phyloP scores from a whole-genome alignment of 2,329 filamentous ascomycete species.

The Elsinoe necatrix region DNA sequence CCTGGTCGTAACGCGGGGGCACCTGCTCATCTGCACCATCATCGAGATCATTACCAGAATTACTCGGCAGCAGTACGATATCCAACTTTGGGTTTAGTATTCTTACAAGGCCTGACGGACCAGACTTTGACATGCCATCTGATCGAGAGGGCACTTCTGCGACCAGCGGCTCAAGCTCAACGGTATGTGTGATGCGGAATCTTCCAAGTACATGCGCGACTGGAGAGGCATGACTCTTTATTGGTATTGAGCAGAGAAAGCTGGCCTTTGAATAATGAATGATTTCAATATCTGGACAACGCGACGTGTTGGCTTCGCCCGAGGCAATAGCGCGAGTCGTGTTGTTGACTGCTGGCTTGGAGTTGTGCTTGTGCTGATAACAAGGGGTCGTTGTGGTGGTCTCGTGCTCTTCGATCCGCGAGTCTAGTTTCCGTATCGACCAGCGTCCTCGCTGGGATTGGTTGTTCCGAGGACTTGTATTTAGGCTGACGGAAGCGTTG shows the following conservation, averaged over 20 bases:
- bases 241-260: not conserved
- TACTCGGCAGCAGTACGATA: not conserved
- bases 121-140: not conserved
- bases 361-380: not conserved
- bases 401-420: constrained; percentile 7
- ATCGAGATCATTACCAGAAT: not conserved
- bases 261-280: not conserved
- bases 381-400: not conserved
- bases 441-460: not conserved
- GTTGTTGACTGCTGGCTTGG: not conserved
- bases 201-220: not conserved
- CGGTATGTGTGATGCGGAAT: not conserved
- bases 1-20: not conserved
- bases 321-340: not conserved
- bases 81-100: not conserved
- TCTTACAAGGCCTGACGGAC: not conserved
- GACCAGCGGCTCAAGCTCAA: not conserved
- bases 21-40: not conserved
- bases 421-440: not conserved
- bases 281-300: not conserved
- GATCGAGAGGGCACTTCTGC: not conserved
- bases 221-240: not conserved
- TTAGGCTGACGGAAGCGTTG: not conserved
- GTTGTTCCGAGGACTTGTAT: not conserved
- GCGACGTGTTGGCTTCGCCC: not conserved